Evolutionary conservation across 169 alveolate species (phyloP), one percentile per base, ranked within the genome.

Genomic region (Toxoplasma gondii): DNA sequence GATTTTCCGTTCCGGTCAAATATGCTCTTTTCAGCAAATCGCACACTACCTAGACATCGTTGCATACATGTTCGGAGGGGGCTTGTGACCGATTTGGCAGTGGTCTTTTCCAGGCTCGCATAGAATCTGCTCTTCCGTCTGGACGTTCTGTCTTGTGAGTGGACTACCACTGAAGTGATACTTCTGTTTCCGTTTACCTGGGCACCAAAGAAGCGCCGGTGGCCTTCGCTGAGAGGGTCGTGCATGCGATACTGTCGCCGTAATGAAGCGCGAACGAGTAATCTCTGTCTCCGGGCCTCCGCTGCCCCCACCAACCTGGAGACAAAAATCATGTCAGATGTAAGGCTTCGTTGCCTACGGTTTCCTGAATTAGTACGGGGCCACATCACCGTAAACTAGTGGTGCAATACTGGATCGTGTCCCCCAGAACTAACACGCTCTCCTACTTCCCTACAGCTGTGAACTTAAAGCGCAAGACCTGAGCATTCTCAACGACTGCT

Each of bases 241-340:
- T 84, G 83, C 67, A 69, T 27, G 58, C 69, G 81, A 34, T 83
- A 67, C 49, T 83, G 69, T 22, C 67, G 22, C 36, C 45, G 49
- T n/a, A 93, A 49, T 5, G 88, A 54, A 31, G 45, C 53, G 70
- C 95, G 95, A 0, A 93, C 19, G 1, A 41, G 67, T 9, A 93
- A 44, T 53, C 93, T 17, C 88, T 93, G 93, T 12, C 93, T 31
- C 4, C 95, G 84, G 7, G 93, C 88, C 93, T 93, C 95, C 2
- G 95, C 92, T 0, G 95, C 95, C 17, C 95, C 84, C 29, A 93
- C 88, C 36, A 82, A 27, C 69, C 93, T 80, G 67, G 49, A 49
- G 81, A 43, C 9, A 22, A 7, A 24, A 1, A 91, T 44, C 36
- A 22, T 16, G 54, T 9, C 10, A 69, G 31, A 38, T 16, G 22